Evolutionary conservation across 2,329 filamentous ascomycete genomes (phyloP), one percentile per base, ranked within the genome.

Genomic region (Cryphonectria naterciae): DNA sequence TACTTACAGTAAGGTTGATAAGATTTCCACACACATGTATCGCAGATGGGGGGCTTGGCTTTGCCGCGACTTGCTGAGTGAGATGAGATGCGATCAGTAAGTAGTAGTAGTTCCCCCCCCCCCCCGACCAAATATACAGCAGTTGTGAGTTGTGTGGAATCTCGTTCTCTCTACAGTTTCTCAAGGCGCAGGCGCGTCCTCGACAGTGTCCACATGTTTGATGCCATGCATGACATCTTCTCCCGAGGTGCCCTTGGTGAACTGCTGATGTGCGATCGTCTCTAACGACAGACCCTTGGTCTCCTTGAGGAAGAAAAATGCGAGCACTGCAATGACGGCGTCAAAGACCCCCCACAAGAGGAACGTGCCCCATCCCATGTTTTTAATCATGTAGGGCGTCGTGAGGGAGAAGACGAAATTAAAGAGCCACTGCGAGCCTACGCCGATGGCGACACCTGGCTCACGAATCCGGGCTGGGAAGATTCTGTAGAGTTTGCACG

Each of bases 251-350:
- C 73, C 67, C 6, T 73, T 73, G 35, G 73, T 74, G 61, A 78
- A 79, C 13, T 75, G 70, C 61, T 77, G 76, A 25, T 78, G 75
- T 2, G 77, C 79, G 72, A 83, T 82, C 74, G 90, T 86, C 79
- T 93, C 91, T 46, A 92, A 84, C 0, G 87, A 88, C 7, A 92
- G 82, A 61, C 90, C 90, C 80, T 92, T 92, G 65, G 91, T 93
- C 81, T 92, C 91, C 70, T 90, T 89, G 70, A 92, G 82, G 77
- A 88, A 84, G 74, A 86, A 85, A 76, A 80, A 87, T 37, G 86
- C 82, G 74, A 85, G 70, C 8, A 76, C 43, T 2, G 77, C 78
- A 62, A 85, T 85, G 49, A 82, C 75, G 17, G 82, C 71, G 71
- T 85, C 83, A 25, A 84, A 82, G 13, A 82, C 72, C 25, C 82